Percentiles rank a stretch among this genome's conserved stretches.
These are phyloP conservation scores for Trametes versicolor DNA, from an alignment of 1,284 basidiomycete species.

Conservation along the genomic window DNA sequence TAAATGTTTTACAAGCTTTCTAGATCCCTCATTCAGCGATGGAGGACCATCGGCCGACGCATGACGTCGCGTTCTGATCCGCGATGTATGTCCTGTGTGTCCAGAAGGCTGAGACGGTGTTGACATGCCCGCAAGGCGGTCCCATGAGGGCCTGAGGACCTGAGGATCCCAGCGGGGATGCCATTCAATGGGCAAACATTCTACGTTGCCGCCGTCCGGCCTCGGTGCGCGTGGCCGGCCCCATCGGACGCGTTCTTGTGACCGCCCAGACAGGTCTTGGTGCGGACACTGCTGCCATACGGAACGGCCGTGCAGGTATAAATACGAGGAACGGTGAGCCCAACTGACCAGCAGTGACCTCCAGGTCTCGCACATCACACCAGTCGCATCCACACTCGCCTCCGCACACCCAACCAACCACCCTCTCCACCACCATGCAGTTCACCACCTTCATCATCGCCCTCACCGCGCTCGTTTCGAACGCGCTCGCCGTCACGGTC, in stretches of 20 bases:
- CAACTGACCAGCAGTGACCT: conserved; percentile 19
- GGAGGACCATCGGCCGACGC: conserved; percentile 11
- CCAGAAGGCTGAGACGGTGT: conserved; percentile 30
- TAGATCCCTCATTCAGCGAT: not conserved
- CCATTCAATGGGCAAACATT: conserved; percentile 12
- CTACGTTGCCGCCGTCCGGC: conserved; percentile 2
- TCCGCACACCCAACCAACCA: not conserved
- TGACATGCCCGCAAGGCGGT: conserved; percentile 26
- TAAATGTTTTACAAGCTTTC: not conserved
- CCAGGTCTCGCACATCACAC: conserved; percentile 16
- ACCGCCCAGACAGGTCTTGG: conserved; percentile 15
- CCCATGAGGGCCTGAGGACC: conserved; percentile 19
- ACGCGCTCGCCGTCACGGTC: conserved; percentile 44
- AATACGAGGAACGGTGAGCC: conserved; percentile 1
- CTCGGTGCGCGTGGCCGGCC: conserved; percentile 20
- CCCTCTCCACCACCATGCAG: conserved; percentile 11
- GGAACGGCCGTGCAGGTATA: conserved; percentile 15
- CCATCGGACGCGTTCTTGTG: conserved; percentile 15
- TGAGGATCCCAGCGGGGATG: not conserved
- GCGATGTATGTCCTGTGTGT: conserved; percentile 4
- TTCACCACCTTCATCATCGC: conserved; percentile 34
- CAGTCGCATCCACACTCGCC: conserved; percentile 2
- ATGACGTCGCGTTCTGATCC: conserved; percentile 22
- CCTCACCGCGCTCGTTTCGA: conserved; percentile 38
- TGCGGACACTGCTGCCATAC: not conserved